Percentiles rank a stretch among this genome's conserved stretches.
These are phyloP conservation scores for Mortierella sp. DNA, from an alignment of 371 early-diverging fungal genomes.

Conservation along the genomic window DNA sequence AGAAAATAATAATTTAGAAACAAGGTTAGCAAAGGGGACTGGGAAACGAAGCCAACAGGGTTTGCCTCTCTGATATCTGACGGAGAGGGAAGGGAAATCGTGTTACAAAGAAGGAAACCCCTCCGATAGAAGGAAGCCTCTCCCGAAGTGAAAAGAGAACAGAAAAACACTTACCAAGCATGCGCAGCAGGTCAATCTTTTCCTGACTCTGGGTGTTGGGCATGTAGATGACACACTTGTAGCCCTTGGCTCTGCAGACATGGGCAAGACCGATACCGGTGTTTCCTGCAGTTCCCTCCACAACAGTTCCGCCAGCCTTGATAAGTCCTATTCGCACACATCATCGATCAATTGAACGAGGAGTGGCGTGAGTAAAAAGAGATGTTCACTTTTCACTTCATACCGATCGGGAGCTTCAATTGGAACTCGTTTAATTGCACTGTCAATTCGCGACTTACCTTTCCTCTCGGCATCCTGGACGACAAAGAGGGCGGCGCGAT, in stretches of 20 bases:
- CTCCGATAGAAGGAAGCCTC: conserved; percentile 1
- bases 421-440: too few species aligned
- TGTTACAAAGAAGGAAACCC: conserved; percentile 12
- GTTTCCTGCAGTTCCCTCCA: conserved; percentile 97
- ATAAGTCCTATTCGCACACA: conserved; percentile 70
- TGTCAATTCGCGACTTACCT: too few species aligned
- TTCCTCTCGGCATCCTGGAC: conserved; percentile 93
- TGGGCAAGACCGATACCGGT: conserved; percentile 98
- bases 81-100: not conserved
- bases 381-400: not conserved
- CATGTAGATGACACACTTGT: conserved; percentile 97
- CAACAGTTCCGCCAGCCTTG: conserved; percentile 92
- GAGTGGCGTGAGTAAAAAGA: not conserved
- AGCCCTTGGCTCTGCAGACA: conserved; percentile 95
- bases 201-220: conserved; percentile 97
- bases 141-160: not conserved
- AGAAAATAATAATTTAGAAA: conserved; percentile 8
- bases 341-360: not conserved
- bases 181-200: conserved; percentile 92
- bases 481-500: conserved; percentile 94
- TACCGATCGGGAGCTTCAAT: not conserved
- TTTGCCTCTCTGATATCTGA: not conserved
- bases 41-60: too few species aligned
- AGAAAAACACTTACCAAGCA: conserved; percentile 71
- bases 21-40: conserved; percentile 1